These are phyloP conservation scores for Penstemon barbatus DNA, from an alignment of 257 asterid genomes.

Conservation along the genomic window DNA sequence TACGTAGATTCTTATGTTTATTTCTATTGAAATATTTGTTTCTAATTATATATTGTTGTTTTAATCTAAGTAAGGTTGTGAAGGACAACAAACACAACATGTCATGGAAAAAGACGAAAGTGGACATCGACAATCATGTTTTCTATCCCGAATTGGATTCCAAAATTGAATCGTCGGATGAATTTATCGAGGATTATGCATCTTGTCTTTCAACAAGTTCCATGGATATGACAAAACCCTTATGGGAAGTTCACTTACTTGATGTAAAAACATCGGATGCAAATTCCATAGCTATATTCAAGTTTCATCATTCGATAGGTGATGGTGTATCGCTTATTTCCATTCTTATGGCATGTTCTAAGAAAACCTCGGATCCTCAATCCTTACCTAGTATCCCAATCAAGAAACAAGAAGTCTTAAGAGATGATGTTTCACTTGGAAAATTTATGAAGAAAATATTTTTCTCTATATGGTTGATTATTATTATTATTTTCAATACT, in stretches of 20 bases:
- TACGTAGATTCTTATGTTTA: too few species aligned
- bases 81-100: conserved; percentile 18
- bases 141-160: conserved; percentile 34
- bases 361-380: conserved; percentile 34
- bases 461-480: conserved; percentile 24
- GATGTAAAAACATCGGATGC: conserved; percentile 45
- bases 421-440: not conserved
- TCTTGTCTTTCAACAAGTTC: conserved; percentile 30
- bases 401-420: not conserved
- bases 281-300: conserved; percentile 24
- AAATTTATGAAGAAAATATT: conserved; percentile 1
- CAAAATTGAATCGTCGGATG: conserved; percentile 37
- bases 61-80: not conserved
- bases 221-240: conserved; percentile 38
- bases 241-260: conserved; percentile 49
- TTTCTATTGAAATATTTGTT: not conserved
- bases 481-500: conserved; percentile 27
- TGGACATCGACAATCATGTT: conserved; percentile 39
- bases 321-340: conserved; percentile 50
- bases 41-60: not conserved
- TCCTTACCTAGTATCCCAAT: conserved; percentile 35
- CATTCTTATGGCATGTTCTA: conserved; percentile 35
- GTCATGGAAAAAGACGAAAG: conserved; percentile 37
- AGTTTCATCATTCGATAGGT: conserved; percentile 48
- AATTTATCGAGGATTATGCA: conserved; percentile 31